Percentiles rank a stretch among this genome's conserved stretches.
Evolutionary conservation across 305 asterid species (phyloP).

Genomic region (Fraxinus sp.): DNA sequence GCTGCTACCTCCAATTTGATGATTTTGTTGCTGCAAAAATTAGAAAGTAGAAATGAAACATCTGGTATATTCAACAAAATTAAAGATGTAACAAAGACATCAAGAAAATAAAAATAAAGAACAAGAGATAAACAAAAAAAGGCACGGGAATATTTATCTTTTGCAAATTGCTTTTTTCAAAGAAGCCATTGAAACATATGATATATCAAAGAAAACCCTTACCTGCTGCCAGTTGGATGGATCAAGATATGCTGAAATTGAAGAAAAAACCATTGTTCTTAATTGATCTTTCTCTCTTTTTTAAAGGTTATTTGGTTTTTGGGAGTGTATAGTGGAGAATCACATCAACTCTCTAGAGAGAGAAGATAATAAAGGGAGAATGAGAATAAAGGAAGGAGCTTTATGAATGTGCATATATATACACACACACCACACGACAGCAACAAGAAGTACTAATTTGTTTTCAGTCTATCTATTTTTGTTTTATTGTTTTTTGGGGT

Average conservation of each 20-base stretch:
- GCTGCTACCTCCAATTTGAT: slow-evolving; percentile 54
- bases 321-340: slow-evolving; percentile 81
- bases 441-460: slow-evolving; percentile 49
- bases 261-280: slow-evolving; percentile 83
- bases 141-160: slow-evolving; percentile 58
- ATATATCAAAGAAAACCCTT: slow-evolving; percentile 26
- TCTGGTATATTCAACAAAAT: slow-evolving; percentile 49
- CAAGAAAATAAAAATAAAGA: not conserved
- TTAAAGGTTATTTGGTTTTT: slow-evolving; percentile 64
- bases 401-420: slow-evolving; percentile 58
- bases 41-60: slow-evolving; percentile 1
- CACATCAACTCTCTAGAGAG: slow-evolving; percentile 57
- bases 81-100: slow-evolving; percentile 21
- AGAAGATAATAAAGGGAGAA: slow-evolving; percentile 50
- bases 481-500: slow-evolving; percentile 76
- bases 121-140: slow-evolving; percentile 22
- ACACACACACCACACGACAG: slow-evolving; percentile 2
- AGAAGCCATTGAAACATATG: slow-evolving; percentile 29
- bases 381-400: slow-evolving; percentile 84
- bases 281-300: slow-evolving; percentile 66
- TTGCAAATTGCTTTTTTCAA: slow-evolving; percentile 40
- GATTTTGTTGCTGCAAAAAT: slow-evolving; percentile 55
- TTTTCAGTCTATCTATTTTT: slow-evolving; percentile 60
- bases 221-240: slow-evolving; percentile 99
- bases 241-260: slow-evolving; percentile 93